Evolutionary conservation across 2,329 filamentous ascomycete species (phyloP).

Genomic region (Alternaria postmessia): DNA sequence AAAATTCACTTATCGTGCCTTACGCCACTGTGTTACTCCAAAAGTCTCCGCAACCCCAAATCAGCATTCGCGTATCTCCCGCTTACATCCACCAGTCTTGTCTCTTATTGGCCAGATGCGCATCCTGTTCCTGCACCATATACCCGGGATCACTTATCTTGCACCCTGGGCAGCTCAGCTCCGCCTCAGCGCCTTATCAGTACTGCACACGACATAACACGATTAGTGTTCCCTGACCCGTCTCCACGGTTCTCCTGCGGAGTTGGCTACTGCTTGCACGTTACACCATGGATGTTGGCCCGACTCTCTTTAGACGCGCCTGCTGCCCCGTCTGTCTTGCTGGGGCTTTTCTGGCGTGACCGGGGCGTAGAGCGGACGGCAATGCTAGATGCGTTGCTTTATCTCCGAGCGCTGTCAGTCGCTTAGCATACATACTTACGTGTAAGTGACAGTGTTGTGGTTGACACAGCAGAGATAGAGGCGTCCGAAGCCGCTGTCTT

Average conservation of each 20-base stretch:
- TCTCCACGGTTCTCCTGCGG: constrained; percentile 13
- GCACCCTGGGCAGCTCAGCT: neutral
- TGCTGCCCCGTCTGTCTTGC: neutral
- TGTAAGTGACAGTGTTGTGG: constrained; percentile 8
- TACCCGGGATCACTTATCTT: constrained; percentile 13
- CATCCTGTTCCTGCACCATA: constrained; percentile 16
- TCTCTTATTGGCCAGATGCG: constrained; percentile 17
- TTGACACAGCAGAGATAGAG: constrained; percentile 20
- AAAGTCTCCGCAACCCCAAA: constrained; percentile 7
- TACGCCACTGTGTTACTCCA: constrained; percentile 23
- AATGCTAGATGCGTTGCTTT: neutral
- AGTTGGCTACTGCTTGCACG: constrained; percentile 5
- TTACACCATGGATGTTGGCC: neutral
- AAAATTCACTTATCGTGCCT: constrained; percentile 13
- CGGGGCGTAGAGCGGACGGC: neutral
- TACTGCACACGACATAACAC: constrained; percentile 8
- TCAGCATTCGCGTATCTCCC: constrained; percentile 17
- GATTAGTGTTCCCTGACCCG: constrained; percentile 14
- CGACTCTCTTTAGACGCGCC: neutral
- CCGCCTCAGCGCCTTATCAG: constrained; percentile 21
- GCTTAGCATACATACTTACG: constrained; percentile 28
- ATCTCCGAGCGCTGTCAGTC: constrained; percentile 18
- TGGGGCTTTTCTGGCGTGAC: neutral
- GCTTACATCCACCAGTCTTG: constrained; percentile 3
- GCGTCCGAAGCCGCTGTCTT: constrained; percentile 4